Evolutionary conservation across 2,329 filamentous ascomycete genomes (phyloP).

Genomic region (Alternaria gaisen): DNA sequence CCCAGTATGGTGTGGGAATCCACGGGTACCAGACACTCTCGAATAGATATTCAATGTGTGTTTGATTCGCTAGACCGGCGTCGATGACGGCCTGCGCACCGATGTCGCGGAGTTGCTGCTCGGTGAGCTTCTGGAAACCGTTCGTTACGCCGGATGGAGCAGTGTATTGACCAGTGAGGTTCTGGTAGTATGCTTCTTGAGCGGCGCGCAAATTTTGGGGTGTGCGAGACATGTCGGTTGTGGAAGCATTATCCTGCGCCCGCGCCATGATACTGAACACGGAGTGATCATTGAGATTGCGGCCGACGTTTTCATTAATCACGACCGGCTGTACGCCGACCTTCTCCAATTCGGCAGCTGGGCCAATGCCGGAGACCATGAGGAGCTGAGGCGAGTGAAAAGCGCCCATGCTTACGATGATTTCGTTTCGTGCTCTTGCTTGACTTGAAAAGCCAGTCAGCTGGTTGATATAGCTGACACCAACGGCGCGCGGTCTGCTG

Average conservation of each 20-base stretch:
- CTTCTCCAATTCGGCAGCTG: conserved; percentile 29
- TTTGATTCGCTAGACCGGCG: conserved; percentile 33
- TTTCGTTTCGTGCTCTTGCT: conserved; percentile 40
- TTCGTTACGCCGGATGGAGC: conserved; percentile 45
- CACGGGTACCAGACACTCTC: conserved; percentile 38
- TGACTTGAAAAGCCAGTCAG: conserved; percentile 33
- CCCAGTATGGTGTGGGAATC: conserved; percentile 42
- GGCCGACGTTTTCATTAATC: conserved; percentile 46
- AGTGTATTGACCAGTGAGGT: conserved; percentile 41
- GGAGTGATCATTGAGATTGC: conserved; percentile 37
- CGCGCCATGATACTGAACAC: conserved; percentile 41
- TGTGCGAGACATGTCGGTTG: conserved; percentile 33
- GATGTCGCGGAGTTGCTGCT: conserved; percentile 29
- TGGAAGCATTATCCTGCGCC: conserved; percentile 31
- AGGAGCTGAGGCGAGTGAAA: conserved; percentile 52
- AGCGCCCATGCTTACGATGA: conserved; percentile 46
- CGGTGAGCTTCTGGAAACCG: conserved; percentile 37
- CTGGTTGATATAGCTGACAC: conserved; percentile 40
- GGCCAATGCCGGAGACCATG: conserved; percentile 52
- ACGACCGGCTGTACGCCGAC: conserved; percentile 32
- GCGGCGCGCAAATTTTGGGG: conserved; percentile 36
- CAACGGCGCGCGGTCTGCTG: conserved; percentile 30
- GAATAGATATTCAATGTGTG: conserved; percentile 41
- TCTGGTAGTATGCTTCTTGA: conserved; percentile 36
- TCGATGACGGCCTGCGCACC: conserved; percentile 28